Evolutionary conservation across 441 rosid genomes (phyloP), one percentile per base, ranked within the genome.

Genomic region (Croton setiger): DNA sequence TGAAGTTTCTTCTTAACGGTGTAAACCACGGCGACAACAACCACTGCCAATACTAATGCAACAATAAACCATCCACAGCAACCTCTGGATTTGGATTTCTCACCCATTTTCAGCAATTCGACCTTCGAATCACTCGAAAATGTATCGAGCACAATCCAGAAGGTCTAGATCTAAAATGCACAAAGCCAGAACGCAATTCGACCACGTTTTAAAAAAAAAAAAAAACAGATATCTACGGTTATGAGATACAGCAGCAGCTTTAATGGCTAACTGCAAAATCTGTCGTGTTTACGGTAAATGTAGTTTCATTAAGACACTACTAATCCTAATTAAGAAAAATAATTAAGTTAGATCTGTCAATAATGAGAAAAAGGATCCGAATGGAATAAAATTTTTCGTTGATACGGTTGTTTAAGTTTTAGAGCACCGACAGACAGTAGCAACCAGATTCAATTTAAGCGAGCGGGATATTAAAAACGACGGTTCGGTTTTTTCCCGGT

Each of bases 51-150:
- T 58, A 91, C 31, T 5, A 87, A 73, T 4, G 73, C 68, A 27
- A 77, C 83, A 35, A 91, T 64, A 10, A 88, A 75, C 81, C 96
- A 89, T 63, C 96, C 92, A 23, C 81, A 77, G n/a, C 81, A 85
- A 0, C 97, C 90, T 49, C 83, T 80, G 0, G 85, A 82, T 74
- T 68, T 84, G 10, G 89, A 85, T 79, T 84, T 83, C 74, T 80
- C 72, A 8, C 82, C 86, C 90, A 88, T 87, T 79, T 61, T 69
- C 13, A 1, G 4, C 44, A 68, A 68, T 68, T 64, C 11, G 56
- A 57, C 63, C 53, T 36, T 56, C 27, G 31, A 21, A 21, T 63
- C 36, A 60, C 10, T 48, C 15, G 10, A 60, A 65, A 59, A 23
- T 14, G 37, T 31, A 57, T 36, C 21, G 56, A 66, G 5, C 17